Evolutionary conservation across 192 early-diverging fungal species (phyloP), one percentile per base, ranked within the genome.

Genomic region (Spizellomyces punctatus): DNA sequence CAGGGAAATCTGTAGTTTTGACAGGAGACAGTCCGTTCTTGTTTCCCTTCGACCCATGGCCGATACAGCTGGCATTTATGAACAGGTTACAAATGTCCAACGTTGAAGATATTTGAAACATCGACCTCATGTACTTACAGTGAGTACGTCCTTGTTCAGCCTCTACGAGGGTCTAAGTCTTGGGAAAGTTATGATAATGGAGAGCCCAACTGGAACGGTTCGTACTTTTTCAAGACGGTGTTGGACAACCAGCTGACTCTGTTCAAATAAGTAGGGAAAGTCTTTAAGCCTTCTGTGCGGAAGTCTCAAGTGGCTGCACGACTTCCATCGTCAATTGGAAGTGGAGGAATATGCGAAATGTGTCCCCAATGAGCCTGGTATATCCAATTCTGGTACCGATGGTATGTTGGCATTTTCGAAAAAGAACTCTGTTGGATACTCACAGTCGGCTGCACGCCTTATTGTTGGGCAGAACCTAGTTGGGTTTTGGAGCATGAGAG

Each of bases 181-280:
- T 16, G 73, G 84, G 7, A 84, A 91, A 58, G 82, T 98, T 55
- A 89, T 86, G 17, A 86, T 98, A 10, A 93, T 98, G 66, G 95
- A 98, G 76, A 91, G 89, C 36, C 95, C 95, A 12, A 98, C 95
- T 8, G 95, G 95, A 1, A 98, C 95, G 1, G 90, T 89, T 73
- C 58, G 78, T 74, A 42, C 5, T 5, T 2, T 36, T 36, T 36
- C 27, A 36, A 36, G 27, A 36, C 0, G 27, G 27, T 36, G 27
- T 36, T 50, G 6, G 41, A 54, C 52, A 5, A 58, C 5, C 5
- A 42, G 21, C 45, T 54, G 16, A 19, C 52, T 19, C 1, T 36
- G 27, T 36, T 0, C 3, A 36, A 36, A 36, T 36, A 36, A 9
- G 21, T 67, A 91, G 88, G 95, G 96, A 43, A 98, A 98, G 79